phyloP scores from a whole-genome alignment of 768 basidiomycete species.

The Kwoniella shandongensis region DNA sequence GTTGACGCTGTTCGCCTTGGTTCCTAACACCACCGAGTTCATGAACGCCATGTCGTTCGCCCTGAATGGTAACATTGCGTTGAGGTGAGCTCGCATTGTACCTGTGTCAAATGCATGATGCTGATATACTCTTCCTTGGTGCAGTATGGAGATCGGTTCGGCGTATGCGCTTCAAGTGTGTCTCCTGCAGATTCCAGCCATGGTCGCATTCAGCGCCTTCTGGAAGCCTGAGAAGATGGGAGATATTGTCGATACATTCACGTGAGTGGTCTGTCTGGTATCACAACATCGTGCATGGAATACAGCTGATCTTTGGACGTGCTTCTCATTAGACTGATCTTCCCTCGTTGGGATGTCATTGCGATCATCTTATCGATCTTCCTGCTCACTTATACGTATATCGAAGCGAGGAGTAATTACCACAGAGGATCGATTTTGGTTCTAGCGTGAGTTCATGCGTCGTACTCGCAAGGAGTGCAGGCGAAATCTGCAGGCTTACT shows the following conservation, averaged over 20 bases:
- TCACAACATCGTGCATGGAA: too few relatives aligned
- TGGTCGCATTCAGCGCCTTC: constrained; percentile 98
- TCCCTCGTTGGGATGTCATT: constrained; percentile 97
- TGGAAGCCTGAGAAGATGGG: constrained; percentile 85
- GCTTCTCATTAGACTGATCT: constrained; percentile 71
- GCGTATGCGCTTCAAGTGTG: constrained; percentile 99
- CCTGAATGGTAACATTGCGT: constrained; percentile 90
- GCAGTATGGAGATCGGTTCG: constrained; percentile 98
- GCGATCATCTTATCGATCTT: constrained; percentile 94
- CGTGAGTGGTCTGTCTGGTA: constrained; percentile 73
- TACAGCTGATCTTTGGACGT: not conserved
- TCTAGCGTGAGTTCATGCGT: constrained; percentile 77
- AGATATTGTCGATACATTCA: constrained; percentile 83
- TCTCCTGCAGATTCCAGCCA: constrained; percentile 92
- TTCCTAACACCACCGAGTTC: constrained; percentile 98
- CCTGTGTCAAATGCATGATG: too few relatives aligned
- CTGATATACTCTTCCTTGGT: not conserved
- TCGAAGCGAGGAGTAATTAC: constrained; percentile 98
- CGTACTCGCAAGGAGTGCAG: not conserved
- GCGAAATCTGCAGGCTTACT: too few relatives aligned
- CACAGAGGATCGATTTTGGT: constrained; percentile 95
- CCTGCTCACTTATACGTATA: constrained; percentile 96
- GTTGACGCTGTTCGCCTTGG: constrained; percentile 91
- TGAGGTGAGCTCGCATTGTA: constrained; percentile 64
- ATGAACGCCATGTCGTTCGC: constrained; percentile 99